These are phyloP conservation scores for Colletotrichum theobromicola DNA, from an alignment of 2,329 filamentous ascomycete genomes.

Conservation along the genomic window DNA sequence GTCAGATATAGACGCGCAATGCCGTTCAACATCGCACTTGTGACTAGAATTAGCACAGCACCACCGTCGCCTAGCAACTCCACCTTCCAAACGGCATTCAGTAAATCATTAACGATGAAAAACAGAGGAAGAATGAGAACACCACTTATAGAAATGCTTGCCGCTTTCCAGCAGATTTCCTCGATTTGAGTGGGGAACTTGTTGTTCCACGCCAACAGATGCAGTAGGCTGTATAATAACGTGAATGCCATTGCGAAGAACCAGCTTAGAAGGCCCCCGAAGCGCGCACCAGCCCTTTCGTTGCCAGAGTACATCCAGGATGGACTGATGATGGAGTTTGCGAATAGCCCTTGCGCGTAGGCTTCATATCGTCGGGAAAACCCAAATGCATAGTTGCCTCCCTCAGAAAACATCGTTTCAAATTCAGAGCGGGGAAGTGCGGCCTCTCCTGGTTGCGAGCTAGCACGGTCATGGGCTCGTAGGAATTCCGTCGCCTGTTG, in stretches of 20 bases:
- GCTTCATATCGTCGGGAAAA: no score
- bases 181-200: not conserved
- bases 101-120: no score
- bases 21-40: no score
- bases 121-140: no score
- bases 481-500: not conserved
- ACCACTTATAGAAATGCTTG: no score
- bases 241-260: no score
- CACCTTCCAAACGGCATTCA: no score
- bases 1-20: not conserved
- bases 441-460: fast-evolving
- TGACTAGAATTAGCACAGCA: not conserved
- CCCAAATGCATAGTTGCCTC: not conserved
- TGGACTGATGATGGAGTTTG: no score
- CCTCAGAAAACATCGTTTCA: fast-evolving
- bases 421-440: fast-evolving
- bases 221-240: not conserved
- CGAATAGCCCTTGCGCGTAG: no score
- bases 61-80: not conserved
- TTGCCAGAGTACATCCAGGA: not conserved
- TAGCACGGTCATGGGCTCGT: not conserved
- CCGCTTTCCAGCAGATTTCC: not conserved
- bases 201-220: not conserved
- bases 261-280: no score
- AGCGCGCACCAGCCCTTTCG: not conserved